Evolutionary conservation across 2,329 filamentous ascomycete genomes (phyloP).

Genomic region (Orbilia blumenaviensis): DNA sequence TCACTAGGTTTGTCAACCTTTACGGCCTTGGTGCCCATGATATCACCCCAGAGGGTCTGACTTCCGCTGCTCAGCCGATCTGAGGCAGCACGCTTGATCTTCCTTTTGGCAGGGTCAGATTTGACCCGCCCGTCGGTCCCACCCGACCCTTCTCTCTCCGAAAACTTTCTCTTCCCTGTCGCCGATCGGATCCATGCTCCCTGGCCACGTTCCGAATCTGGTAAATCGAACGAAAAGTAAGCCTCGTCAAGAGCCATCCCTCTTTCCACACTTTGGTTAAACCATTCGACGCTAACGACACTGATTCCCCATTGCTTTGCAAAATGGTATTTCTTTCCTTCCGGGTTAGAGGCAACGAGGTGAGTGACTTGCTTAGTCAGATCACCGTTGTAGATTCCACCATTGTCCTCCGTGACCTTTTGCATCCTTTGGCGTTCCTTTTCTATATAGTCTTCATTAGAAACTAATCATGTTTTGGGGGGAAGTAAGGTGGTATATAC

Average conservation of each 20-base stretch:
- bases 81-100: conserved; percentile 86
- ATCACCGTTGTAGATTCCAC: conserved; percentile 86
- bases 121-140: conserved; percentile 37
- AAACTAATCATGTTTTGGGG: not conserved
- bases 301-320: conserved; percentile 84
- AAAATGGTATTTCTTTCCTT: conserved; percentile 88
- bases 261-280: conserved; percentile 80
- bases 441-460: conserved; percentile 58
- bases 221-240: conserved; percentile 78
- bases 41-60: conserved; percentile 88
- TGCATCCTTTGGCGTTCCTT: conserved; percentile 75
- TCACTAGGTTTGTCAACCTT: conserved; percentile 56
- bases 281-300: conserved; percentile 84
- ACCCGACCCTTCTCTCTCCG: conserved; percentile 63
- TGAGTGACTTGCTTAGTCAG: conserved; percentile 87
- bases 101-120: conserved; percentile 70
- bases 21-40: conserved; percentile 67
- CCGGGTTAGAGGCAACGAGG: conserved; percentile 78
- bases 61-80: conserved; percentile 81
- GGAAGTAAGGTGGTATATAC: conserved; percentile 62
- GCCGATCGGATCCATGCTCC: conserved; percentile 62
- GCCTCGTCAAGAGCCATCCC: conserved; percentile 90
- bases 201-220: conserved; percentile 76
- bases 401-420: conserved; percentile 72
- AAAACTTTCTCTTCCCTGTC: conserved; percentile 70